phyloP scores from a whole-genome alignment of 2,329 filamentous ascomycete genomes.

The Fusarium heterosporum region DNA sequence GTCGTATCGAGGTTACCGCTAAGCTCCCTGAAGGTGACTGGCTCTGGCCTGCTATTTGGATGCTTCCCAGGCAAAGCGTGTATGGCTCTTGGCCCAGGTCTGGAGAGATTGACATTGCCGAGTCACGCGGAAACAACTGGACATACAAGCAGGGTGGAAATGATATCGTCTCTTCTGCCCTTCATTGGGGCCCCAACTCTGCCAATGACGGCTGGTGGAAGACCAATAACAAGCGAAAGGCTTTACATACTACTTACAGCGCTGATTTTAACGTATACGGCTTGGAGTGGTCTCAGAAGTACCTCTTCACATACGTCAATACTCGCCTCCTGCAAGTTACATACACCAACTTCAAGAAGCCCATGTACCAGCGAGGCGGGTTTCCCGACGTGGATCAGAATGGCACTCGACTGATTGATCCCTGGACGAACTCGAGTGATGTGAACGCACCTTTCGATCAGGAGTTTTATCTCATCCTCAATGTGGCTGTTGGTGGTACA shows the following conservation, averaged over 20 bases:
- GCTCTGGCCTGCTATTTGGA: conserved; percentile 94
- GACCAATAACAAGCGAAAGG: conserved; percentile 81
- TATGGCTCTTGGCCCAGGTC: conserved; percentile 84
- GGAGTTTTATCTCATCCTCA: conserved; percentile 80
- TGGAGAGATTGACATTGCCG: conserved; percentile 86
- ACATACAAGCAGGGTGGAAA: conserved; percentile 81
- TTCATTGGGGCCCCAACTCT: conserved; percentile 83
- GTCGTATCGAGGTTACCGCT: conserved; percentile 82
- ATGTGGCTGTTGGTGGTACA: conserved; percentile 79
- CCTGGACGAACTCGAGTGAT: conserved; percentile 72
- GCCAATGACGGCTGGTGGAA: conserved; percentile 84
- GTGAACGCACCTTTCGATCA: conserved; percentile 79
- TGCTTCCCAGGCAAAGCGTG: conserved; percentile 78
- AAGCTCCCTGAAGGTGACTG: conserved; percentile 83
- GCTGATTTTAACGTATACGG: conserved; percentile 80
- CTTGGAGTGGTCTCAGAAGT: conserved; percentile 88
- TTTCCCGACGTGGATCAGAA: conserved; percentile 75
- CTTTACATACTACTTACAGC: conserved; percentile 80
- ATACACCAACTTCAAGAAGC: conserved; percentile 78
- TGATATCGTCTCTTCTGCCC: conserved; percentile 80
- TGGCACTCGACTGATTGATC: conserved; percentile 71
- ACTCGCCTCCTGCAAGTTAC: conserved; percentile 82
- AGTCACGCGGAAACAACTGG: conserved; percentile 85
- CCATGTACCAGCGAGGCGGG: conserved; percentile 75
- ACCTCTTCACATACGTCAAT: conserved; percentile 89